Evolutionary conservation across 2,329 filamentous ascomycete species (phyloP).

Genomic region (Penicillium corylophilum): DNA sequence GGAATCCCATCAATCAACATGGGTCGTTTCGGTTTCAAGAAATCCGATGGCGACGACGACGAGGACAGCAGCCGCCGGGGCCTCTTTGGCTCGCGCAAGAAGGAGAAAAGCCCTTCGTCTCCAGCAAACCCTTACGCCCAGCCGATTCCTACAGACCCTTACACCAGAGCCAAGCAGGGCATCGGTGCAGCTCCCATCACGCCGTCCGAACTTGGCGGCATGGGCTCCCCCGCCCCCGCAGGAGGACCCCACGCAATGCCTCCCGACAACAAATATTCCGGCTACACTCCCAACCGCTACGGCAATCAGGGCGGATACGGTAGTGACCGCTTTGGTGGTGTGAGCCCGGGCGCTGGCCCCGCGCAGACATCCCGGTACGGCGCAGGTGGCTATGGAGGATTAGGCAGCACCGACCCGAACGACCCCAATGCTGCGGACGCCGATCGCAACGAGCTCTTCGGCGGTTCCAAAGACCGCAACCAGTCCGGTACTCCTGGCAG

Average conservation of each 20-base stretch:
- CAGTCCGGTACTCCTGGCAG: slow-evolving; percentile 42
- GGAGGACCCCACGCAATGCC: slow-evolving; percentile 31
- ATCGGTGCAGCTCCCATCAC: slow-evolving; percentile 41
- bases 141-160: slow-evolving; percentile 53
- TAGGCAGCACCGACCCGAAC: slow-evolving; percentile 51
- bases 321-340: slow-evolving; percentile 53
- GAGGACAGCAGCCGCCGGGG: slow-evolving; percentile 53
- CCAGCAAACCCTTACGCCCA: slow-evolving; percentile 58
- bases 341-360: slow-evolving; percentile 32
- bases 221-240: slow-evolving; percentile 23
- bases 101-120: slow-evolving; percentile 54
- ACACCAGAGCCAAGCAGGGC: slow-evolving; percentile 51
- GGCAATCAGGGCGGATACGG: slow-evolving; percentile 52
- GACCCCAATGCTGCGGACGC: slow-evolving; percentile 53
- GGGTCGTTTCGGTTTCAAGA: slow-evolving; percentile 48
- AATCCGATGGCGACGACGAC: slow-evolving; percentile 55
- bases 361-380: slow-evolving; percentile 46
- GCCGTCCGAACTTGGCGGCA: slow-evolving; percentile 30
- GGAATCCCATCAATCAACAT: slow-evolving; percentile 18
- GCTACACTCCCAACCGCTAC: slow-evolving; percentile 43
- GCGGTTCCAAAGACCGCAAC: slow-evolving; percentile 53
- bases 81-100: slow-evolving; percentile 59
- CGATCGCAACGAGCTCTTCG: slow-evolving; percentile 59
- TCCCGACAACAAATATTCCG: slow-evolving; percentile 36
- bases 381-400: slow-evolving; percentile 56